Evolutionary conservation across 768 basidiomycete species (phyloP), one percentile per base, ranked within the genome.

Genomic region (Hypholoma sublateritium): DNA sequence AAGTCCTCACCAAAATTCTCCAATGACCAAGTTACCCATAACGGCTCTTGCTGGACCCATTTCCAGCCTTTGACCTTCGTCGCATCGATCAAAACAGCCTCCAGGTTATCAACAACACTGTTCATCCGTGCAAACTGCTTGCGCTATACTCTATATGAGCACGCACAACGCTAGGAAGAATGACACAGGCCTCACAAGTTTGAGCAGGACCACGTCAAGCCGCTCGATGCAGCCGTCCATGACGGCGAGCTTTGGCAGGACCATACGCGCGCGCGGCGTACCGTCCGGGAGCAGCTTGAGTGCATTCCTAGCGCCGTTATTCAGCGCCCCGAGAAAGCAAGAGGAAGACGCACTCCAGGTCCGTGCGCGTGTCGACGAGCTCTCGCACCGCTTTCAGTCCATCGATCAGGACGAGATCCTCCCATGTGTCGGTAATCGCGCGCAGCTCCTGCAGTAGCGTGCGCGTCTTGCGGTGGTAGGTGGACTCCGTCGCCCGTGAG

Each of bases 21-120:
- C 24, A 93, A 71, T 0, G 91, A 76, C 91, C 91, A 93, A 11
- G 91, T 91, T 22, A 82, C 72, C 91, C 91, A 93, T 43, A 93
- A 73, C 0, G 89, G 85, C 58, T 92, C 88, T 60, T 82, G 75
- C 12, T 79, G 77, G 2, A 83, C 86, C 86, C 88, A 92, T 58
- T 77, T 73, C 74, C 82, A 85, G 0, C 91, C 90, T 68, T 89
- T 91, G 14, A 73, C 70, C 67, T 81, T 89, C 64, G 84, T 80
- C 2, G 89, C 89, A 42, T 93, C 91, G 25, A 80, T 72, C 12
- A 91, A 70, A 2, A 91, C 67, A 2, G 69, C 65, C 58, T 93
- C 91, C 52, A 92, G 64, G 48, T 73, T 82, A 37, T 92, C 90
- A 45, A 91, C 70, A 21, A 83, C 76, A 1, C 69, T 65, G 55